Conservation (phyloP, 2,329 filamentous ascomycete species). For the Harringtonia aguacate region DNA sequence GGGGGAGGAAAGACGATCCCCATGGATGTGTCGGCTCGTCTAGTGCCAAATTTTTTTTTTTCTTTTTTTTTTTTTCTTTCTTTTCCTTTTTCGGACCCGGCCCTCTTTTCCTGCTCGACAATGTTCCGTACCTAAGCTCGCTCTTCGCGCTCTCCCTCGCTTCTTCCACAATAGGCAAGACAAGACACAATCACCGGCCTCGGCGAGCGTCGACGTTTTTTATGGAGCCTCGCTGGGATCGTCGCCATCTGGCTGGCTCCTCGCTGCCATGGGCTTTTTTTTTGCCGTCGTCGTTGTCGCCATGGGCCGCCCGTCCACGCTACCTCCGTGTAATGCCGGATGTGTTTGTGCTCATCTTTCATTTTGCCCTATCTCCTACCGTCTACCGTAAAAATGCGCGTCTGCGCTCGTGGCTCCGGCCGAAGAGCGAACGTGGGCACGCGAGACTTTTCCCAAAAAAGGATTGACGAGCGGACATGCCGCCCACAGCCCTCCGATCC, state of each 20-base stretch:
- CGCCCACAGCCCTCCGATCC: background rate
- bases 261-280: too few species aligned
- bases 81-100: background rate
- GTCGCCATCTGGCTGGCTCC: too few species aligned
- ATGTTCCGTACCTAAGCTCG: background rate
- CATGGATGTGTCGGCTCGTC: too few species aligned
- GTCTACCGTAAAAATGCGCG: background rate
- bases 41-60: background rate
- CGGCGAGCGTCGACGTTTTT: too few species aligned
- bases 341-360: too few species aligned
- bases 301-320: too few species aligned
- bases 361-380: too few species aligned
- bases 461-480: background rate
- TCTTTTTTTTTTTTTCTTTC: background rate
- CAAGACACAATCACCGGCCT: too few species aligned
- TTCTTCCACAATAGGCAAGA: background rate
- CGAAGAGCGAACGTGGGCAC: background rate
- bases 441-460: constrained; percentile 7
- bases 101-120: background rate
- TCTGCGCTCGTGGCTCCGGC: background rate
- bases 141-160: background rate
- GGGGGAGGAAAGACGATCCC: too few species aligned
- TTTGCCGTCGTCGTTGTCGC: too few species aligned
- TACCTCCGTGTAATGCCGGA: too few species aligned
- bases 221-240: too few species aligned